Conservation (phyloP, 768 basidiomycete species). For the Coprinellus aureogranulatus region DNA sequence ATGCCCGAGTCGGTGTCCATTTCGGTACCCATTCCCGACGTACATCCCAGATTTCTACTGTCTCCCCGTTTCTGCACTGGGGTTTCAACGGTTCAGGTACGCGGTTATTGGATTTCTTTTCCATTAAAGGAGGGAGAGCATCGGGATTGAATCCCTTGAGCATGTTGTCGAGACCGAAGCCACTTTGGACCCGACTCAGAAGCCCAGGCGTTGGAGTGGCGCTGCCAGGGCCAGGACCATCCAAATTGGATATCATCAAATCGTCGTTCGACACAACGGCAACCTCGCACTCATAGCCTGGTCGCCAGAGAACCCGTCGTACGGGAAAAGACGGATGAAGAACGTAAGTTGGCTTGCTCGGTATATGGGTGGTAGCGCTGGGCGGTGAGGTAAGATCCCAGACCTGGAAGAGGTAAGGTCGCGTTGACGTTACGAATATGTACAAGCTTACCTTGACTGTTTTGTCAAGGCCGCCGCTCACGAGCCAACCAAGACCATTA, state of each 20-base stretch:
- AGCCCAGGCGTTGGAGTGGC: slow-evolving; percentile 13
- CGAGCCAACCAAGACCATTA: slow-evolving; percentile 65
- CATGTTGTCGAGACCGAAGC: slow-evolving; percentile 25
- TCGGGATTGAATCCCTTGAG: slow-evolving; percentile 16
- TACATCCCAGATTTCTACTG: slow-evolving; percentile 86
- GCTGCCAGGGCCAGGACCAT: slow-evolving; percentile 12
- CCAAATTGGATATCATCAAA: slow-evolving; percentile 31
- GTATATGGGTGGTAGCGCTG: slow-evolving; percentile 44
- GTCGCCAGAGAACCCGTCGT: slow-evolving; percentile 74
- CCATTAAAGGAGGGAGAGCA: slow-evolving; percentile 7
- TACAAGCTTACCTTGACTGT: slow-evolving; percentile 59
- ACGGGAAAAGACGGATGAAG: slow-evolving; percentile 76
- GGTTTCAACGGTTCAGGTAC: background rate
- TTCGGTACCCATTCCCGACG: slow-evolving; percentile 79
- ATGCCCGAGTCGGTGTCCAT: slow-evolving; percentile 68
- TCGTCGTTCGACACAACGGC: slow-evolving; percentile 70
- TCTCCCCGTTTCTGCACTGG: slow-evolving; percentile 40
- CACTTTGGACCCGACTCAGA: slow-evolving; percentile 28
- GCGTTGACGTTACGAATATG: background rate
- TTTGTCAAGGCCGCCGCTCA: slow-evolving; percentile 75
- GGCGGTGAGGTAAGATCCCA: slow-evolving; percentile 70
- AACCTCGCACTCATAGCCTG: slow-evolving; percentile 71
- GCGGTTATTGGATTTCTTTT: background rate
- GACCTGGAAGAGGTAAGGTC: slow-evolving; percentile 37
- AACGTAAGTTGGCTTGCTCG: slow-evolving; percentile 63